Evolutionary conservation across 2,329 filamentous ascomycete species (phyloP), one percentile per base, ranked within the genome.

Genomic region (Helotiales sp.): DNA sequence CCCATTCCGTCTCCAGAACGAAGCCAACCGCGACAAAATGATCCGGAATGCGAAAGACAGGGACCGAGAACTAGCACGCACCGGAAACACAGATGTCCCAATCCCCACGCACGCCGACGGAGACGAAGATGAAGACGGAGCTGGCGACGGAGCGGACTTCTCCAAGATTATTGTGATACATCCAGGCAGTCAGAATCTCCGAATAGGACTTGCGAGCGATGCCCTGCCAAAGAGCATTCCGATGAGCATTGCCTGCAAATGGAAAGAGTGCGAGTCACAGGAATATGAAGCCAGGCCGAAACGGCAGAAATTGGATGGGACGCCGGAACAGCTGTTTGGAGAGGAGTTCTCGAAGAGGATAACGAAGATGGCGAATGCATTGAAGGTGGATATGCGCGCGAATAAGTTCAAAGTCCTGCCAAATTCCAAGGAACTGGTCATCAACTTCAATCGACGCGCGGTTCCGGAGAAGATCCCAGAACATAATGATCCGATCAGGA

Each of bases 161-260:
- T 95, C 93, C 10, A 97, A 95, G 79, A 91, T 97, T 68, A 95
- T 99, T 76, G 91, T 98, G 68, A 93, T 99, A 74, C 96, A 99
- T 77, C 89, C 95, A 1, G 96, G 96, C 32, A 98, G 95, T 77
- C 95, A 98, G 79, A 98, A 98, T 72, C 82, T 99, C 70, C 89
- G 96, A 57, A 94, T 99, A 74, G 96, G 96, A 0, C 89, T 98
- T 68, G 94, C 95, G n/a, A 97, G 92, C 75, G 96, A 99, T 80
- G 95, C 94, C 6, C 82, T 99, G 5, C 96, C 96, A 6, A 97
- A 96, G 80, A 96, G 93, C 1, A 88, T 98, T 47, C 95, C 96
- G 5, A 97, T 97, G 91, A 90, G 93, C 1, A 90, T 98, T 70
- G 96, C 95, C 24, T 89, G 91, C 37, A 92, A 89, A 76, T 91